Evolutionary conservation across 2,329 filamentous ascomycete species (phyloP).

Genomic region (Calycina herbarum): DNA sequence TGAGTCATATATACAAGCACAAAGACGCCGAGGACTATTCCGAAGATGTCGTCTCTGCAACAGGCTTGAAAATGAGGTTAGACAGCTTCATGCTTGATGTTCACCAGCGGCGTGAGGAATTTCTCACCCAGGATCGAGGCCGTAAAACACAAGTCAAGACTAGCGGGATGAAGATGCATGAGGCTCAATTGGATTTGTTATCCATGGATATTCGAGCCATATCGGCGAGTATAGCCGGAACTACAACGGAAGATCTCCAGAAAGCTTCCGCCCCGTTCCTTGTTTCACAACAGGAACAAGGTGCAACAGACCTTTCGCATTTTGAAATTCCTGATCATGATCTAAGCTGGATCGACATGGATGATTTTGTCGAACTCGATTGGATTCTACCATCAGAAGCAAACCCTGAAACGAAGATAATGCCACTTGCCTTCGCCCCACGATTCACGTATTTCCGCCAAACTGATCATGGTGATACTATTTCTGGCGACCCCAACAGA

Average conservation of each 20-base stretch:
- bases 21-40: constrained; percentile 88
- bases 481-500: constrained; percentile 76
- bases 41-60: constrained; percentile 79
- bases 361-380: constrained; percentile 96
- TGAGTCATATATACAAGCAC: constrained; percentile 98
- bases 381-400: constrained; percentile 90
- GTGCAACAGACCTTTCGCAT: constrained; percentile 72
- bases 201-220: constrained; percentile 91
- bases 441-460: constrained; percentile 96
- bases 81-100: constrained; percentile 98
- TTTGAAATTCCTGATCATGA: constrained; percentile 97
- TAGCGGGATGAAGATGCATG: constrained; percentile 92
- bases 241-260: constrained; percentile 73
- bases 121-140: constrained; percentile 77
- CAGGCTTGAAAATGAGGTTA: constrained; percentile 91
- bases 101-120: constrained; percentile 90
- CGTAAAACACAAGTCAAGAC: constrained; percentile 77
- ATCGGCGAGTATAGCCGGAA: constrained; percentile 83
- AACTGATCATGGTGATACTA: constrained; percentile 83
- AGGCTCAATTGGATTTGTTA: constrained; percentile 88
- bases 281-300: constrained; percentile 53
- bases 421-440: constrained; percentile 90
- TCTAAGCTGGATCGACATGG: constrained; percentile 97
- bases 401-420: constrained; percentile 89
- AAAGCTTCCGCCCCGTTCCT: constrained; percentile 52